Evolutionary conservation across 345 rosid species (phyloP).

Genomic region (Populus simonii): DNA sequence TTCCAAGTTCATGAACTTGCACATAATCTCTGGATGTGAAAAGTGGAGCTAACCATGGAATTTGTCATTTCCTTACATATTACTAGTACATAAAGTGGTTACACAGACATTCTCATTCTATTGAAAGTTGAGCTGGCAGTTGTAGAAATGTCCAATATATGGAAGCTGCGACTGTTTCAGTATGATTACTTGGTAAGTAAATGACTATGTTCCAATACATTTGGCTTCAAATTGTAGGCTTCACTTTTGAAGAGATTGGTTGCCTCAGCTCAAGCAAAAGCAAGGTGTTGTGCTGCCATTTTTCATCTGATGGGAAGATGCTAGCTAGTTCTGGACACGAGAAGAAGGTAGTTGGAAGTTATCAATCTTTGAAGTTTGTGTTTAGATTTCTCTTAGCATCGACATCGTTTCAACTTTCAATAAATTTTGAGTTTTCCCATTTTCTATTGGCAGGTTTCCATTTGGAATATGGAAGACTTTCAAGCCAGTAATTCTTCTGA

Average conservation of each 20-base stretch:
- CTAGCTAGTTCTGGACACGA: conserved; percentile 33
- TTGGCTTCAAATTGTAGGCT: conserved; percentile 17
- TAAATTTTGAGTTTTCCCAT: background rate
- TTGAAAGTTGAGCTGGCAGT: background rate
- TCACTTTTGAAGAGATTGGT: conserved; percentile 25
- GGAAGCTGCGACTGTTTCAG: background rate
- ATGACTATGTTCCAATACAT: background rate
- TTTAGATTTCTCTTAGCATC: background rate
- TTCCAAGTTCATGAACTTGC: background rate
- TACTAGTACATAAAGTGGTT: background rate
- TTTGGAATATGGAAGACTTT: conserved; percentile 28
- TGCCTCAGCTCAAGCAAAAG: conserved; percentile 24
- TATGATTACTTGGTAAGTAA: background rate
- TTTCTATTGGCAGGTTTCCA: conserved; percentile 24
- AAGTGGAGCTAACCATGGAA: background rate
- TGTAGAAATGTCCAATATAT: background rate
- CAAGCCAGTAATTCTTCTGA: conserved; percentile 8
- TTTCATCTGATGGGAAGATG: conserved; percentile 25
- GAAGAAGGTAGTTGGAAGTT: conserved; percentile 25
- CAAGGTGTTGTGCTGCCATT: conserved; percentile 30
- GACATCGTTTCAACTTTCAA: background rate
- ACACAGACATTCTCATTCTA: background rate
- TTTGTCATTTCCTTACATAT: background rate
- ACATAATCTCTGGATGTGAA: background rate
- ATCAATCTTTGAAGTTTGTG: conserved; percentile 5